Base-by-base conservation (phyloP, 108 stramenopile species). In the Nannochloropsis salina region DNA sequence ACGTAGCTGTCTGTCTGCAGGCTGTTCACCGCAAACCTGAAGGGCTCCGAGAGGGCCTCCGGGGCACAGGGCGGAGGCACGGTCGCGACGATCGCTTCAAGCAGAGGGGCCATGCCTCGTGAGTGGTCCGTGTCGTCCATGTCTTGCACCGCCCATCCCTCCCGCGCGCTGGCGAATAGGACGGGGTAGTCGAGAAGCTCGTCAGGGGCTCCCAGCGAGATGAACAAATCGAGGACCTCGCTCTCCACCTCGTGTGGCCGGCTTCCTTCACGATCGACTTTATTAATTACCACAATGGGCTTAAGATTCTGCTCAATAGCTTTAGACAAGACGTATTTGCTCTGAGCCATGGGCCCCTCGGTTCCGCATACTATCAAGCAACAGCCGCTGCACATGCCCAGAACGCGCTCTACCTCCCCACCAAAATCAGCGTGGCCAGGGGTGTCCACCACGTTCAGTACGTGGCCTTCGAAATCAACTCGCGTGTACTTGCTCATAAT, bases 391-490 rank as follows among this genome's bases (percentile, higher is more conserved):
- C 94, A 94, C 98, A 98, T 98, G 93, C 94, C 95, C 86, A 97
- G 88, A 8, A 98, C 95, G 80, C 98, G 96, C 92, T 99, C 97
- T 31, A 98, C 98, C 90, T 99, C 99, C 80, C 98, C 98, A 42
- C 97, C 96, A 86, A 99, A 99, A 88, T 99, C 99, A 4, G 96
- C 94, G 89, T 98, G 98, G 9, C 98, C 98, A 1, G 98, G 98
- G 21, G 95, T 97, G 90, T 96, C 95, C 21, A 95, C 93, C 90
- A 98, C 93, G 85, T 99, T 98, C 45, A 84, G 82, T 44, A 44
- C 80, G 92, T 92, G 41, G 90, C 92, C 6, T 93, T 93, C 15
- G 93, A 92, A 95, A 42, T 93, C 86, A 12, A 96, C 89, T 9
- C 96, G 90, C 9, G 96, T 97, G n/a, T 95, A 95, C 88, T 98